Evolutionary conservation across 2,329 filamentous ascomycete species (phyloP).

Genomic region (Trichocomaceae sp.): DNA sequence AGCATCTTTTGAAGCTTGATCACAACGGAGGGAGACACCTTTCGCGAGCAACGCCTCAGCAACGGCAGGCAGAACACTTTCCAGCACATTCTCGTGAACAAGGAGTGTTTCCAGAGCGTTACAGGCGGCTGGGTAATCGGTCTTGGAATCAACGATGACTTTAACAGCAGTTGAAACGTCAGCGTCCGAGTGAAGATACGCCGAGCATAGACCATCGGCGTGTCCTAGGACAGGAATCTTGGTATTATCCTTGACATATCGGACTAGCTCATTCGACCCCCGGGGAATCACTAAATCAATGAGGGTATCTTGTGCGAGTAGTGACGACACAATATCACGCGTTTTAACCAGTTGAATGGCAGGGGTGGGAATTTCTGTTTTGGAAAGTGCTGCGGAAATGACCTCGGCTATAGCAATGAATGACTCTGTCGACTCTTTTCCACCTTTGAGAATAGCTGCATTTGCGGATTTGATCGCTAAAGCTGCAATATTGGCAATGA

Average conservation of each 20-base stretch:
- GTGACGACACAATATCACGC: slow-evolving; percentile 77
- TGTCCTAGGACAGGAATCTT: slow-evolving; percentile 95
- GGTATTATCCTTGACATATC: slow-evolving; percentile 82
- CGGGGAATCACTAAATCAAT: slow-evolving; percentile 95
- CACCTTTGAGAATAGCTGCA: slow-evolving; percentile 91
- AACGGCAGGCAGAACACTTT: slow-evolving; percentile 61
- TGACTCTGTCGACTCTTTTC: slow-evolving; percentile 92
- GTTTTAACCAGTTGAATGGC: slow-evolving; percentile 93
- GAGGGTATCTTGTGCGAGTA: slow-evolving; percentile 76
- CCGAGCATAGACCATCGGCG: slow-evolving; percentile 84
- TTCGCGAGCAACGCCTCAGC: slow-evolving; percentile 67
- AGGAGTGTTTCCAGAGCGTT: slow-evolving; percentile 91
- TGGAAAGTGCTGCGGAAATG: slow-evolving; percentile 69
- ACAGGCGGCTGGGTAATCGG: slow-evolving; percentile 89
- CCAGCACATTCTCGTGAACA: slow-evolving; percentile 65
- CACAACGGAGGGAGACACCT: slow-evolving; percentile 78
- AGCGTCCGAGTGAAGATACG: slow-evolving; percentile 76
- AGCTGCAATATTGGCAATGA: slow-evolving; percentile 96
- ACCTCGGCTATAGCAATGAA: slow-evolving; percentile 83
- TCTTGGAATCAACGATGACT: slow-evolving; percentile 86
- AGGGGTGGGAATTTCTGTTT: slow-evolving; percentile 69
- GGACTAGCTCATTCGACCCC: slow-evolving; percentile 82
- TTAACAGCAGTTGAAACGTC: slow-evolving; percentile 64
- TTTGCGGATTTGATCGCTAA: slow-evolving; percentile 96
- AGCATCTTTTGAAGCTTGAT: slow-evolving; percentile 59